These are phyloP conservation scores for Aspergillus steynii DNA, from an alignment of 495 filamentous ascomycete species.

Conservation along the genomic window DNA sequence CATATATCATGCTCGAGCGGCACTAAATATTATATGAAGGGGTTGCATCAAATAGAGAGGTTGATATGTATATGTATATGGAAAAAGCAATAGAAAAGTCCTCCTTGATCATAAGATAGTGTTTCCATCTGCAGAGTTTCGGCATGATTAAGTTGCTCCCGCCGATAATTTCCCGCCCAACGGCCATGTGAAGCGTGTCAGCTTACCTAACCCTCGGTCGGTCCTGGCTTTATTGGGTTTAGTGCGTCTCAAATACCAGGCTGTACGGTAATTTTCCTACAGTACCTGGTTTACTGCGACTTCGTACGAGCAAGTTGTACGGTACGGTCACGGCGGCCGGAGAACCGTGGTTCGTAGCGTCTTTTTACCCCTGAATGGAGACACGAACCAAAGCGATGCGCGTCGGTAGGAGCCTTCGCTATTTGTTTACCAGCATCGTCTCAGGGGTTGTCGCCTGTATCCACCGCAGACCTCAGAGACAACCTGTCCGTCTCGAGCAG, in stretches of 20 bases:
- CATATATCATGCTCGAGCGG: conserved; percentile 5
- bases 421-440: conserved; percentile 22
- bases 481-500: not conserved
- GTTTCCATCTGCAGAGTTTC: too few relatives aligned
- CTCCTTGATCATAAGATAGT: too few relatives aligned
- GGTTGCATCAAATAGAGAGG: not conserved
- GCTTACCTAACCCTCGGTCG: too few relatives aligned
- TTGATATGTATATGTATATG: not conserved
- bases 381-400: conserved; percentile 20
- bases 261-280: too few relatives aligned
- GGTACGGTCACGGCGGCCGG: not conserved
- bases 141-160: not conserved
- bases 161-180: not conserved
- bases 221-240: not conserved
- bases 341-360: conserved; percentile 36
- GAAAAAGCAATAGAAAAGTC: too few relatives aligned
- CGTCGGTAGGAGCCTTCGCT: conserved; percentile 8
- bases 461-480: conserved; percentile 2
- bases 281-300: too few relatives aligned
- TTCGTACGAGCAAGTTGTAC: too few relatives aligned
- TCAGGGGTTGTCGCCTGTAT: conserved; percentile 11
- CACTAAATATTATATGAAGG: not conserved
- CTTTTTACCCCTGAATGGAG: conserved; percentile 34
- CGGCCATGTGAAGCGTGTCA: not conserved
- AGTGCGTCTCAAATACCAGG: not conserved